A percentile compares a stretch with the other conserved stretches of the same genome.
These are phyloP conservation scores for Carex myosuroides DNA, from an alignment of 176 grass and related monocot genomes.

Conservation along the genomic window DNA sequence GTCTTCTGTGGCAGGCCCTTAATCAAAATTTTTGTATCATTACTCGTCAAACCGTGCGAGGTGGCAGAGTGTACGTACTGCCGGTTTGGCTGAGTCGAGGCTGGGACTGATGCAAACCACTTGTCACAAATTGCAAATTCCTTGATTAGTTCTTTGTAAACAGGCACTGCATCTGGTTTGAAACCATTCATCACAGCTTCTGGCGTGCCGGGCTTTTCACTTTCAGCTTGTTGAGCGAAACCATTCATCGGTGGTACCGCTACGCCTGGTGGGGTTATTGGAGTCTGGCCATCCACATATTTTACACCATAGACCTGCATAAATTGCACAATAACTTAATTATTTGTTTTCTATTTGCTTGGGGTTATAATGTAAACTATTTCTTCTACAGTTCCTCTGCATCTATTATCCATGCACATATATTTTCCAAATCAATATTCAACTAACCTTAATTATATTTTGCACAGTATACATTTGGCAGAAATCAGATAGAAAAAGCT, in stretches of 20 bases:
- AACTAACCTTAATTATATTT: no score
- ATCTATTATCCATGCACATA: neutral
- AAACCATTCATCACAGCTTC: constrained; percentile 78
- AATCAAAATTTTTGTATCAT: constrained; percentile 36
- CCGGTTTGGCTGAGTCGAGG: constrained; percentile 89
- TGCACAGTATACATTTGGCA: no score
- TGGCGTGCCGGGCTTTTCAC: constrained; percentile 48
- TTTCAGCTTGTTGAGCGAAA: constrained; percentile 79
- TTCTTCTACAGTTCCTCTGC: neutral
- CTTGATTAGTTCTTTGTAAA: constrained; percentile 49
- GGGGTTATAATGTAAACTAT: neutral
- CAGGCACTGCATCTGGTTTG: constrained; percentile 56
- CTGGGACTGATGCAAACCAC: constrained; percentile 70
- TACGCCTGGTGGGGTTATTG: constrained; percentile 42
- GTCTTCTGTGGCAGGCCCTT: constrained; percentile 56
- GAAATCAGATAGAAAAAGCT: no score
- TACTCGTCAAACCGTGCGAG: constrained; percentile 62
- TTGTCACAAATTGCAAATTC: constrained; percentile 70
- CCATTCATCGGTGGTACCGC: constrained; percentile 48
- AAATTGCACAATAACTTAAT: neutral
- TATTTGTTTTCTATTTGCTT: neutral
- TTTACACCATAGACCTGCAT: constrained; percentile 42
- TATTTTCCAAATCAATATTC: neutral
- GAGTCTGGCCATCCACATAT: constrained; percentile 45
- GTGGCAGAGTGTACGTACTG: constrained; percentile 67